phyloP scores from a whole-genome alignment of 2,329 filamentous ascomycete genomes.

The Phialophora expanda region DNA sequence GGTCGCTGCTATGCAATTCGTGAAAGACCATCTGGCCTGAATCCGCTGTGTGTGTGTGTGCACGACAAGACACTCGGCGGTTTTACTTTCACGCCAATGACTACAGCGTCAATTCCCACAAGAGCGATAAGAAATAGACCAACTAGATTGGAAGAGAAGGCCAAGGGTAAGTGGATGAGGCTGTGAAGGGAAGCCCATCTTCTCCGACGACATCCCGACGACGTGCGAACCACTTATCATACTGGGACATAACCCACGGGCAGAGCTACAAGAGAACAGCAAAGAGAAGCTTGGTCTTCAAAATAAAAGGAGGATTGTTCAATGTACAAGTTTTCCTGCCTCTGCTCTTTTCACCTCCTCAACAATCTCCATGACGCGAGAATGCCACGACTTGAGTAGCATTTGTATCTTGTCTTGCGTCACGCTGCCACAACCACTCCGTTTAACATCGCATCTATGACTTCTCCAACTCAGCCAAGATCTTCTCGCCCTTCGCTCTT shows the following conservation, averaged over 20 bases:
- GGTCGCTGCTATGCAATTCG: no score
- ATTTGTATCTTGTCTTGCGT: background rate
- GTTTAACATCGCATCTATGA: conserved; percentile 47
- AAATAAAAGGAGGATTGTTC: conserved; percentile 23
- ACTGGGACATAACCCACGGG: background rate
- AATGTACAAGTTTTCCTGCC: conserved; percentile 21
- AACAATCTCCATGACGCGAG: background rate
- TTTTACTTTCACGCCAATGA: no score
- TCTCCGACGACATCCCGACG: no score
- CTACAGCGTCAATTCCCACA: no score
- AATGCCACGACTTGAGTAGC: background rate
- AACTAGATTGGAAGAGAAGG: background rate
- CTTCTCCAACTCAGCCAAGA: conserved; percentile 88
- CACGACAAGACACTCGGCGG: no score
- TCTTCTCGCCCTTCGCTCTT: conserved; percentile 98
- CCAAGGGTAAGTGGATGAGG: background rate
- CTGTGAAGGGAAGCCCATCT: background rate
- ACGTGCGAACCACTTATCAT: background rate
- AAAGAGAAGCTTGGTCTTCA: conserved; percentile 13
- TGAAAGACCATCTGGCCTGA: no score
- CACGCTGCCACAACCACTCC: background rate
- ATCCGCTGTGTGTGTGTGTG: no score
- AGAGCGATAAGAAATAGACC: background rate
- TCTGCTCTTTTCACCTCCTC: conserved; percentile 10
- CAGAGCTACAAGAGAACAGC: background rate